Conservation (phyloP, 176 grass and related monocot genomes). For the Aegilops tauschii region DNA sequence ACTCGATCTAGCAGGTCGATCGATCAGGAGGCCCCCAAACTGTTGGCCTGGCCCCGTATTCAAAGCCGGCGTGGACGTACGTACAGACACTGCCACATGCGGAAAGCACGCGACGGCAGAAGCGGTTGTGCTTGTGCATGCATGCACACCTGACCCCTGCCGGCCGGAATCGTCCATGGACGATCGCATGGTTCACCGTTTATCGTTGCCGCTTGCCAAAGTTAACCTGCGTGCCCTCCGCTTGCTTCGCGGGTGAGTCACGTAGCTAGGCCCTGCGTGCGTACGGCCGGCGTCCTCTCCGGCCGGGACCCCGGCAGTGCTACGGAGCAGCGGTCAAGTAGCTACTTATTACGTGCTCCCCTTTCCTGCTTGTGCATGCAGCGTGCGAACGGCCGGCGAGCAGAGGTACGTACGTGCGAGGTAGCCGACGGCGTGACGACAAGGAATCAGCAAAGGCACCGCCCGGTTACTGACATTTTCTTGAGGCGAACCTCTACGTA, state of each 20-base stretch:
- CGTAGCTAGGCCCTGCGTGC: neutral
- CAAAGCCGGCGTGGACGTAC: neutral
- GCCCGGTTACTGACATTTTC: neutral
- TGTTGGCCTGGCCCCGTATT: neutral
- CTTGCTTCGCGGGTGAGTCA: neutral
- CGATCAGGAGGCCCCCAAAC: neutral
- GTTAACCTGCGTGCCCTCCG: neutral
- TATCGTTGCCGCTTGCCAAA: neutral
- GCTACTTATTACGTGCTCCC: neutral
- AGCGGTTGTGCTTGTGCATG: neutral
- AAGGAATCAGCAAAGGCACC: neutral
- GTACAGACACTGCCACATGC: slow-evolving; percentile 19
- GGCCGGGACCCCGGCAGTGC: neutral
- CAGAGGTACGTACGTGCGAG: too few relatives aligned
- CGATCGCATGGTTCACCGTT: neutral
- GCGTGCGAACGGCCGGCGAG: neutral
- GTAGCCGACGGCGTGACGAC: slow-evolving; percentile 16
- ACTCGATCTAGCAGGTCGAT: too few relatives aligned
- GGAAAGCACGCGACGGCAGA: neutral
- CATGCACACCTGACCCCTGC: slow-evolving; percentile 20
- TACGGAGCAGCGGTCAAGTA: neutral
- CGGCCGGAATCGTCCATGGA: neutral
- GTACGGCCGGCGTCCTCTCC: slow-evolving; percentile 10
- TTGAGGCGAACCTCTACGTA: neutral
- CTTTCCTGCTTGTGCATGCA: neutral